Evolutionary conservation across 148 eudicot genomes (phyloP).

Genomic region (Heliamphora exappendiculata): DNA sequence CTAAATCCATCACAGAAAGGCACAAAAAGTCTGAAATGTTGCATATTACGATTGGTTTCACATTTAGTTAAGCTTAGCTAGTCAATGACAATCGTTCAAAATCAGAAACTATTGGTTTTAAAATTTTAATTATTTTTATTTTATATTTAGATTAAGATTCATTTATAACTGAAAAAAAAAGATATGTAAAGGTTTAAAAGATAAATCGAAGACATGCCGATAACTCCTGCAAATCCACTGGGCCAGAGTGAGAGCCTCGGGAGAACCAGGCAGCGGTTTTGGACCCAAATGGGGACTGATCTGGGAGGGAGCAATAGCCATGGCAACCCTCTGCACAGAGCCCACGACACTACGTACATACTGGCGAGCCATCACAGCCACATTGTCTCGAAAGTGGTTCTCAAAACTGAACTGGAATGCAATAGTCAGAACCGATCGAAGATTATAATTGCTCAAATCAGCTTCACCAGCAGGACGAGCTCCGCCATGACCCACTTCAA

Average conservation of each 20-base stretch:
- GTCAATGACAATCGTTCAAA: neutral
- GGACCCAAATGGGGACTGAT: constrained; percentile 25
- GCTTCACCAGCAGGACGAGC: constrained; percentile 27
- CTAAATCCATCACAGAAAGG: neutral
- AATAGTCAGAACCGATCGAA: constrained; percentile 46
- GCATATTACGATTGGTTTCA: neutral
- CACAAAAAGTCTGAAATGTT: neutral
- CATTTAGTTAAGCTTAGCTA: neutral
- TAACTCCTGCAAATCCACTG: constrained; percentile 55
- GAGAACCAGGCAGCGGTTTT: constrained; percentile 41
- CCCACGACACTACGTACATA: constrained; percentile 54
- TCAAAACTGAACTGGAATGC: constrained; percentile 63
- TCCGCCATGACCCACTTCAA: constrained; percentile 35
- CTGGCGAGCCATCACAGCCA: constrained; percentile 62
- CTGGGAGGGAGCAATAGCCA: constrained; percentile 48
- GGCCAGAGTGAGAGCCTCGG: constrained; percentile 56
- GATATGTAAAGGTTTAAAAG: neutral
- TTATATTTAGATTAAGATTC: neutral
- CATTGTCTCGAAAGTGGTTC: constrained; percentile 40
- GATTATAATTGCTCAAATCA: constrained; percentile 25
- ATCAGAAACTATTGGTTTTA: neutral
- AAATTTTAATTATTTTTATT: neutral
- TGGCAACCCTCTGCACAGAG: constrained; percentile 60
- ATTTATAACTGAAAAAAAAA: neutral
- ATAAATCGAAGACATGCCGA: constrained; percentile 22